These are phyloP conservation scores for Mycosphaerelloides madeirae DNA, from an alignment of 2,329 filamentous ascomycete species.

Conservation along the genomic window DNA sequence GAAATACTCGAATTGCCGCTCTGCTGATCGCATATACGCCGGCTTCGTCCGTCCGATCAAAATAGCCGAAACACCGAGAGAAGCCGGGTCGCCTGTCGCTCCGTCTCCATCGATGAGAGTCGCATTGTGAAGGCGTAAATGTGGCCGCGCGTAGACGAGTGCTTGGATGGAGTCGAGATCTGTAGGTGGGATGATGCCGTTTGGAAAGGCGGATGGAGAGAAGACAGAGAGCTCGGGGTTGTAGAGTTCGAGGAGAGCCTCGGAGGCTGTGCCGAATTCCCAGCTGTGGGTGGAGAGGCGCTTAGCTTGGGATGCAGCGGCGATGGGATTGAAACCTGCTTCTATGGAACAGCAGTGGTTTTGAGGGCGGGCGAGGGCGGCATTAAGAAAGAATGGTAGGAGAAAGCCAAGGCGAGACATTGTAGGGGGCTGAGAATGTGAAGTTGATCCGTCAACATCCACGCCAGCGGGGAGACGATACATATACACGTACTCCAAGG, in stretches of 20 bases:
- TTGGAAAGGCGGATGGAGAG: conserved; percentile 17
- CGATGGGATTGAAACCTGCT: conserved; percentile 11
- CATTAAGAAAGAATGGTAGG: background rate
- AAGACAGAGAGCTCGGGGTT: conserved; percentile 37
- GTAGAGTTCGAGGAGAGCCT: conserved; percentile 40
- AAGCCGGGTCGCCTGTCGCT: conserved; percentile 43
- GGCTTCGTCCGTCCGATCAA: conserved; percentile 39
- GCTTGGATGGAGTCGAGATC: conserved; percentile 11
- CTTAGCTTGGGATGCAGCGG: conserved; percentile 10
- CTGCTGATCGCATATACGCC: conserved; percentile 37
- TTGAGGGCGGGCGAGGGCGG: background rate
- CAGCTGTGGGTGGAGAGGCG: conserved; percentile 28
- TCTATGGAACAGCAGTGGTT: conserved; percentile 8
- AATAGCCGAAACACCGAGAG: conserved; percentile 43
- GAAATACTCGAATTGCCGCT: conserved; percentile 40
- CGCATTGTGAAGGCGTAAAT: conserved; percentile 32
- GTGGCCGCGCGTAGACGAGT: conserved; percentile 25
- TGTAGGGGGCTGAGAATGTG: background rate
- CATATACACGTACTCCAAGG: too few relatives aligned
- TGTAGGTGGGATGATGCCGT: conserved; percentile 4
- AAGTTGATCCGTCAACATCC: background rate
- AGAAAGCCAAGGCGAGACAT: too few relatives aligned
- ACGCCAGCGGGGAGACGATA: too few relatives aligned
- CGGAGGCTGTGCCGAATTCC: conserved; percentile 40
- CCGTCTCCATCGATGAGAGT: conserved; percentile 35